A percentile compares a stretch with the other conserved stretches of the same genome.
These are phyloP conservation scores for Colletotrichum graminicola DNA, from an alignment of 2,329 filamentous ascomycete species.

Conservation along the genomic window DNA sequence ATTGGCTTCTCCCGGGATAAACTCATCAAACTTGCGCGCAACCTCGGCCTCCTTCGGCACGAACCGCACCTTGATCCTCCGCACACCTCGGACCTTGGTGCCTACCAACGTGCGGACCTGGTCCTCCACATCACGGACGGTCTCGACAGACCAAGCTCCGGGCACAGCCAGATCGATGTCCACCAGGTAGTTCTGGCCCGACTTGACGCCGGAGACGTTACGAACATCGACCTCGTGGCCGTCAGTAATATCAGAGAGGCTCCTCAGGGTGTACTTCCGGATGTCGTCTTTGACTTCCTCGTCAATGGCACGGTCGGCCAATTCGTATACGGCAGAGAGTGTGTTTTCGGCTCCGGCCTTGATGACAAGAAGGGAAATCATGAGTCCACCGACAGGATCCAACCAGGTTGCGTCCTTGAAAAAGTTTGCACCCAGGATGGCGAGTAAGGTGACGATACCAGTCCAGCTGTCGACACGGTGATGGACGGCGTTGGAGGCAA, in stretches of 20 bases:
- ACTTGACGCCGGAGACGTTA: slow-evolving; percentile 90
- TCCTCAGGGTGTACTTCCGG: slow-evolving; percentile 72
- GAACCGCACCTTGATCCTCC: slow-evolving; percentile 87
- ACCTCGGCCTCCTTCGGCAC: slow-evolving; percentile 73
- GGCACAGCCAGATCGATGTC: slow-evolving; percentile 90
- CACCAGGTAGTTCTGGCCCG: slow-evolving; percentile 94
- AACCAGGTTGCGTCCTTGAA: slow-evolving; percentile 90
- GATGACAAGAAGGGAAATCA: slow-evolving; percentile 95
- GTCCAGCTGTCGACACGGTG: slow-evolving; percentile 97
- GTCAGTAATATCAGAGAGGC: slow-evolving; percentile 65
- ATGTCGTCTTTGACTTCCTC: slow-evolving; percentile 83
- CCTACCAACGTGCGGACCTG: slow-evolving; percentile 79
- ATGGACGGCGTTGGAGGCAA: slow-evolving; percentile 96
- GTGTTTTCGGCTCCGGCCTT: slow-evolving; percentile 92
- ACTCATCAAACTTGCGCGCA: slow-evolving; percentile 77
- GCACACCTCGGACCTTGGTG: slow-evolving; percentile 83
- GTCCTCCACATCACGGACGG: slow-evolving; percentile 78
- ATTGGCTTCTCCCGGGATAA: slow-evolving; percentile 75
- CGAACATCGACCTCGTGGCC: slow-evolving; percentile 76
- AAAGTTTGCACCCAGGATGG: slow-evolving; percentile 90
- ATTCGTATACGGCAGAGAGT: slow-evolving; percentile 81
- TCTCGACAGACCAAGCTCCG: slow-evolving; percentile 78
- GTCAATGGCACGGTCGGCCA: slow-evolving; percentile 92
- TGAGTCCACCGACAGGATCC: slow-evolving; percentile 90
- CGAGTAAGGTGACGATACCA: slow-evolving; percentile 90